Base-by-base conservation (phyloP, 2,329 filamentous ascomycete species). In the Teratosphaeria pseudoeucalypti region DNA sequence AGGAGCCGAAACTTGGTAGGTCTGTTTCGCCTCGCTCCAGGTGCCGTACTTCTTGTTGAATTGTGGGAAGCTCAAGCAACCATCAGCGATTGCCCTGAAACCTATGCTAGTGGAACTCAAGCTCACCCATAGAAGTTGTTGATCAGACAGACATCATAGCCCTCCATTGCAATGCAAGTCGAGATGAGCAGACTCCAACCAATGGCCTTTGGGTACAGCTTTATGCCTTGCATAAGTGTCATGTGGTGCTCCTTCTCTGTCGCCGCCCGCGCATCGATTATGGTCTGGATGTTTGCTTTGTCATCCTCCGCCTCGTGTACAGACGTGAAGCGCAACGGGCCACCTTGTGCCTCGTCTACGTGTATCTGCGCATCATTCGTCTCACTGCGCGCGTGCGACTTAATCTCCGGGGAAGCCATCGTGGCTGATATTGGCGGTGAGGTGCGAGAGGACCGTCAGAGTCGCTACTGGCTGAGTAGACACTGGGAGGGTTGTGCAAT, bases 101-200 rank as follows among this genome's bases (percentile, higher is more conserved):
- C 47, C 26, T 11, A 37, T 4, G 32, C 6, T 32, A 32, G 29
- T 32, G 26, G 5, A 32, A 14, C 3, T 32, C 53, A 32, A 34
- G 34, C 55, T 56, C 39, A 56, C 29, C 55, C 55, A 32, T 56
- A 56, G 34, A 94, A 90, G 74, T 92, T 92, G 77, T 87, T 90
- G 67, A 94, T 84, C 57, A 95, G 78, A 68, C 84, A 86, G 60
- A 94, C 80, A 70, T 95, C 90, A 76, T 92, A 95, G 37, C 89
- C 90, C 74, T 95, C 90, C 91, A 96, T 96, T 68, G 84, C 85
- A 69, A 95, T 94, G 71, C 88, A 92, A 0, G 89, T 92, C n/a
- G 88, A 92, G 73, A 96, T 92, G 61, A 95, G 78, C 56, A 95
- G 69, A 67, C 86, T 90, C 89, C 90, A 96, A 26, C 78, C 81